These are phyloP conservation scores for Fagopyrum homotropicum DNA, from an alignment of 148 eudicot species.

Conservation along the genomic window DNA sequence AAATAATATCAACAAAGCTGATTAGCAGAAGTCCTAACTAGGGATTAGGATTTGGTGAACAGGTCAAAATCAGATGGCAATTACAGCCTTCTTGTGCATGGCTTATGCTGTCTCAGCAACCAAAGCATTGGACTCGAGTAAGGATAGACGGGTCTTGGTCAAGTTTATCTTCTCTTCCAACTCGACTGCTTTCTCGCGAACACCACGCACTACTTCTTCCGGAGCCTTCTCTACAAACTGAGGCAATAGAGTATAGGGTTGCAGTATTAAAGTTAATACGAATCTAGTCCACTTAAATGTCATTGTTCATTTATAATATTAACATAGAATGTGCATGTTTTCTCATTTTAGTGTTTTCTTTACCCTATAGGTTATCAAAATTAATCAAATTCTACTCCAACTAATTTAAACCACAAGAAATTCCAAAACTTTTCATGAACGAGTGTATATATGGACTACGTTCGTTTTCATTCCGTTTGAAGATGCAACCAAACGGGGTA, in stretches of 20 bases:
- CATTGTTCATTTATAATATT: too few species aligned
- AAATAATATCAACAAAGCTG: not conserved
- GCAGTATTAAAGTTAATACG: not conserved
- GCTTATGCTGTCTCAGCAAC: constrained; percentile 27
- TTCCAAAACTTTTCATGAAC: too few species aligned
- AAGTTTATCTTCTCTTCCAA: constrained; percentile 77
- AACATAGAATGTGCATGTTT: too few species aligned
- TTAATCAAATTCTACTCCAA: too few species aligned
- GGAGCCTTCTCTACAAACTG: constrained; percentile 98
- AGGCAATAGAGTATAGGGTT: not conserved
- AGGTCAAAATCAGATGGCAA: not conserved
- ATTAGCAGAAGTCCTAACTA: not conserved
- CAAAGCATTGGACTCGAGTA: constrained; percentile 65
- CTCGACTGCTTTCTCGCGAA: constrained; percentile 76
- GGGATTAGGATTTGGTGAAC: not conserved
- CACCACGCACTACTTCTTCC: constrained; percentile 58
- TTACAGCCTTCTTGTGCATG: not conserved
- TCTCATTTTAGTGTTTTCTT: too few species aligned
- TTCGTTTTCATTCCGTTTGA: too few species aligned
- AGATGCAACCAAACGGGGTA: not conserved
- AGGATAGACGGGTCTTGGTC: constrained; percentile 64
- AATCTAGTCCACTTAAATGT: too few species aligned
- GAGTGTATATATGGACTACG: too few species aligned
- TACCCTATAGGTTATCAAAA: too few species aligned
- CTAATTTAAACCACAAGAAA: too few species aligned